Conservation (phyloP, 805 yeast species). For the Pichia ethanolica region DNA sequence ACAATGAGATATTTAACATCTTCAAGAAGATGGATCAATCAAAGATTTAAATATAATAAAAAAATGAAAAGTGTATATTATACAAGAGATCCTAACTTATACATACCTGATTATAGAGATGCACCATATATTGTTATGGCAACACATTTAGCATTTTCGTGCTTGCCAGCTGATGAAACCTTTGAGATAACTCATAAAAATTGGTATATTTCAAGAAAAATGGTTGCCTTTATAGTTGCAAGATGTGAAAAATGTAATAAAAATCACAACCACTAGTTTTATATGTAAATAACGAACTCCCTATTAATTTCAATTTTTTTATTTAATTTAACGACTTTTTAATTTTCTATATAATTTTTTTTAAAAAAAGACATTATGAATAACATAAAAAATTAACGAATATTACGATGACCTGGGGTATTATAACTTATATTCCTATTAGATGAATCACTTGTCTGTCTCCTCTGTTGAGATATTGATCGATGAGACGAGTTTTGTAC, state of each 20-base stretch:
- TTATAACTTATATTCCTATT: constrained; percentile 3
- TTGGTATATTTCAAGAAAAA: constrained; percentile 26
- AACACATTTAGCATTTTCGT: constrained; percentile 22
- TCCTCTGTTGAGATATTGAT: constrained; percentile 5
- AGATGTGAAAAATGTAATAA: constrained; percentile 17
- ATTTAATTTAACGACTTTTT: neutral
- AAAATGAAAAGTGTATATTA: constrained; percentile 18
- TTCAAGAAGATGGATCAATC: constrained; percentile 28
- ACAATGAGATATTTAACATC: constrained; percentile 26
- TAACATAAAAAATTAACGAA: neutral
- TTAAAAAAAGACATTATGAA: neutral
- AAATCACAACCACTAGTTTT: neutral
- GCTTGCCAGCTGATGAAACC: constrained; percentile 16
- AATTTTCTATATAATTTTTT: too few relatives aligned
- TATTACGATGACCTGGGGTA: constrained; percentile 8
- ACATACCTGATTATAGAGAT: constrained; percentile 25
- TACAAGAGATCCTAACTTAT: constrained; percentile 21
- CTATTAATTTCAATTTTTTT: neutral
- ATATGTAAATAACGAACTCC: too few relatives aligned
- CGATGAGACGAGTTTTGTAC: constrained; percentile 4
- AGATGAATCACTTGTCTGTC: neutral
- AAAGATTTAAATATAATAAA: constrained; percentile 21
- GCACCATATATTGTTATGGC: constrained; percentile 25
- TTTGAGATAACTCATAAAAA: constrained; percentile 23
- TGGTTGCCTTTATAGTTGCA: constrained; percentile 21